Conservation (phyloP, 164 flowering plant genomes). For the Aristolochia californica region DNA sequence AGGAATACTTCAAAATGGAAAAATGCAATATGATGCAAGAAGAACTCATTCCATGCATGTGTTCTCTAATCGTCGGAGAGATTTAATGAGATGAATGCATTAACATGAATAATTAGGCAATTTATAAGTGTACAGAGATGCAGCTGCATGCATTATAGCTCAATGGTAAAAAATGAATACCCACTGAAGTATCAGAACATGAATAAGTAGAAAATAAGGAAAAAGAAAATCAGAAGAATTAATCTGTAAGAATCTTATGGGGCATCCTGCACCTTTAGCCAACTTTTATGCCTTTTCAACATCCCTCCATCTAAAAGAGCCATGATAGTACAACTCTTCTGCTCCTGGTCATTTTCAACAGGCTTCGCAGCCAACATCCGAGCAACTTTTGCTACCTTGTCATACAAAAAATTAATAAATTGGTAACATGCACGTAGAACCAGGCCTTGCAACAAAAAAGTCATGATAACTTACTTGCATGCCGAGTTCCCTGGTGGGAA, state of each 20-base stretch:
- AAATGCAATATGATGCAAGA: neutral
- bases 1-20: neutral
- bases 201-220: too few relatives aligned
- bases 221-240: too few relatives aligned
- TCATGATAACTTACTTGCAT: constrained; percentile 54
- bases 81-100: too few relatives aligned
- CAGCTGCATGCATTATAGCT: too few relatives aligned
- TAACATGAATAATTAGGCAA: too few relatives aligned
- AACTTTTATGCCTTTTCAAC: constrained; percentile 74
- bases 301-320: constrained; percentile 90
- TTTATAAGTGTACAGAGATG: too few relatives aligned
- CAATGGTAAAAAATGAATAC: too few relatives aligned
- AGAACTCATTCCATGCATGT: too few relatives aligned
- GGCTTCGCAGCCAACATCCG: constrained; percentile 61
- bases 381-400: constrained; percentile 86
- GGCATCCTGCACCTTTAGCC: constrained; percentile 60
- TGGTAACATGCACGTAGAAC: neutral
- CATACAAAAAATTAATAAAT: neutral
- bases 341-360: constrained; percentile 24
- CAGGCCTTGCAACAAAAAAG: neutral
- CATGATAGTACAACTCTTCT: constrained; percentile 57
- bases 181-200: too few relatives aligned
- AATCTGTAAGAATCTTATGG: too few relatives aligned
- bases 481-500: constrained; percentile 94
- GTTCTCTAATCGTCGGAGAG: too few relatives aligned